Conservation (phyloP, 495 filamentous ascomycete species). For the Zalerion maritima region DNA sequence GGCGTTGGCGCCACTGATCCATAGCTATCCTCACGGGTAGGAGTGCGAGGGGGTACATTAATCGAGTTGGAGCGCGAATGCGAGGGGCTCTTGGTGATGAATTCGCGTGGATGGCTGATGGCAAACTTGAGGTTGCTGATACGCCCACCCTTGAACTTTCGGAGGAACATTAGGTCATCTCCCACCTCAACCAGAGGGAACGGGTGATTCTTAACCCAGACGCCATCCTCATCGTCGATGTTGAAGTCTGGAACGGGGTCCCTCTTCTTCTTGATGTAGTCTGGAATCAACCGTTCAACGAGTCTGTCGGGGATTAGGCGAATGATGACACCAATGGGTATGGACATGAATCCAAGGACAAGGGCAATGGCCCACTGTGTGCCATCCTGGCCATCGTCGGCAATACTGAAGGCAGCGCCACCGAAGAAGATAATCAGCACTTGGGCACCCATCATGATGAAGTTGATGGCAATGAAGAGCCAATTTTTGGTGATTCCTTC, state of each 20-base stretch:
- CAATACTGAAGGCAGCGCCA: slow-evolving; percentile 56
- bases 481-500: slow-evolving; percentile 63
- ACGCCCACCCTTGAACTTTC: slow-evolving; percentile 81
- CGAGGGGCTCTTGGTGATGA: slow-evolving; percentile 61
- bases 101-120: slow-evolving; percentile 61
- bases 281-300: slow-evolving; percentile 51
- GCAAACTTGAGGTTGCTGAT: slow-evolving; percentile 76
- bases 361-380: slow-evolving; percentile 67
- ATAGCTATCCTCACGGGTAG: slow-evolving; percentile 40
- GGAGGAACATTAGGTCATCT: slow-evolving; percentile 75
- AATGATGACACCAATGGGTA: slow-evolving; percentile 58
- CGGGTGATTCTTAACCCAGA: slow-evolving; percentile 55
- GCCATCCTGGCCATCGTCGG: slow-evolving; percentile 36
- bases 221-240: slow-evolving; percentile 63
- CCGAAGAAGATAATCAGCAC: slow-evolving; percentile 71
- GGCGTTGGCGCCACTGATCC: slow-evolving; percentile 35
- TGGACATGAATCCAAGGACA: slow-evolving; percentile 52
- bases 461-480: slow-evolving; percentile 73
- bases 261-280: slow-evolving; percentile 45
- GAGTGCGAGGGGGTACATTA: slow-evolving; percentile 44
- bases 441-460: slow-evolving; percentile 65
- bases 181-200: slow-evolving; percentile 59
- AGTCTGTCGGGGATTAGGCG: slow-evolving; percentile 42
- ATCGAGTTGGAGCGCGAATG: slow-evolving; percentile 56
- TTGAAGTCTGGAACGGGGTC: slow-evolving; percentile 29